Evolutionary conservation across 202 grass and related monocot species (phyloP), one percentile per base, ranked within the genome.

Genomic region (Setaria italica): DNA sequence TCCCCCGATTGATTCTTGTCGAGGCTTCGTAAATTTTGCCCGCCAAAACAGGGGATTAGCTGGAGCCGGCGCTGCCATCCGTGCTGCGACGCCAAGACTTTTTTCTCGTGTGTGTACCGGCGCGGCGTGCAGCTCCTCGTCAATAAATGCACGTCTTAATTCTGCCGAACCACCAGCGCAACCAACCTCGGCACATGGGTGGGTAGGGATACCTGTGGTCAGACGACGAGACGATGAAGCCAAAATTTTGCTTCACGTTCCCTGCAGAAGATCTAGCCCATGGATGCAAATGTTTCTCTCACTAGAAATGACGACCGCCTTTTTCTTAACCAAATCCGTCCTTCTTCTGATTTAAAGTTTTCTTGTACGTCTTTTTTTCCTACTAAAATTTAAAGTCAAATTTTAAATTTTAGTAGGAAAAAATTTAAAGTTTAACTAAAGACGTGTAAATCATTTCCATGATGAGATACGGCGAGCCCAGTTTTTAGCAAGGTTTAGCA

Each of bases 61-160:
- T 53, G 70, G 41, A 41, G 39, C 39, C 5, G 39, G 20, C 42
- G 2, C 69, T 50, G 43, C 34, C 79, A 34, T 64, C 42, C 79
- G 49, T 87, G 71, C 75, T 30, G 37, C 59, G 35, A 60, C 32
- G n/a, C 72, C 64, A 10, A 46, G 46, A 55, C 19, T 55, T 41
- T 55, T 71, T 12, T 50, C 41, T 39, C 34, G 7, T 30, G 11
- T 13, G 51, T 15, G 43, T 46, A 46, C 48, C 48, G 12, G 2
- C 13, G 17, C 4, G 39, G 4, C 13, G 32, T 21, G 42, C 63
- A 32, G 1, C 7, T 41, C 39, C 5, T 9, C 11, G 49, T 19
- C 17, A 19, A 58, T 87, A 13, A 81, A 87, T 87, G 80, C 16
- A 2, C 3, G 7, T 12, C 48, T 83, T 84, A 78, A 88, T 19